These are phyloP conservation scores for Candida gigantensis DNA, from an alignment of 1,139 yeast species.

Conservation along the genomic window DNA sequence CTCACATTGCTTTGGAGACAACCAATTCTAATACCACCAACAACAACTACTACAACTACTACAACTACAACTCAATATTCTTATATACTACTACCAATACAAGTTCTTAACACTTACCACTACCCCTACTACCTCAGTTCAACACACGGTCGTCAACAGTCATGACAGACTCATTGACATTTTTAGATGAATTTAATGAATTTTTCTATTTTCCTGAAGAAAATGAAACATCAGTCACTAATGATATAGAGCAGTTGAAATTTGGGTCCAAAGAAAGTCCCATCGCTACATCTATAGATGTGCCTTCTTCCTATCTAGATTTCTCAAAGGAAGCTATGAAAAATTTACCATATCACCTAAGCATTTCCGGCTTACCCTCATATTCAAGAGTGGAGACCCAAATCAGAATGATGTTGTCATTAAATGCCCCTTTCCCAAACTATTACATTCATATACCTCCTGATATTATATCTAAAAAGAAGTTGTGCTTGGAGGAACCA, in stretches of 20 bases:
- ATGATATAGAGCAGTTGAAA: conserved; percentile 23
- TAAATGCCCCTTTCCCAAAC: conserved; percentile 30
- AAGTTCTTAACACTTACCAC: too few species aligned
- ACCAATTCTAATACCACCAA: too few species aligned
- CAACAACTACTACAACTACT: too few species aligned
- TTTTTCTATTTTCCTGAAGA: conserved; percentile 1
- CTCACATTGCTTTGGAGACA: too few species aligned
- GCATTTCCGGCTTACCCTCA: conserved; percentile 64
- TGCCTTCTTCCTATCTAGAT: conserved; percentile 38
- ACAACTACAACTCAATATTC: too few species aligned
- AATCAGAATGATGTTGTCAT: conserved; percentile 68
- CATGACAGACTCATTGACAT: conserved; percentile 1
- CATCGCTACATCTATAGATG: conserved; percentile 34
- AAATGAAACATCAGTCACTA: not conserved
- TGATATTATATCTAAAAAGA: conserved; percentile 84
- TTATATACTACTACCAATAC: too few species aligned
- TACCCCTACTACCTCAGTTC: too few species aligned
- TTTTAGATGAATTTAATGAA: conserved; percentile 1
- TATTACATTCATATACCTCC: conserved; percentile 61
- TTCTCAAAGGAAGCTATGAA: conserved; percentile 38
- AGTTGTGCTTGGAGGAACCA: conserved; percentile 62
- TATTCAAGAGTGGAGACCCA: conserved; percentile 94
- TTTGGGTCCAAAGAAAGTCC: conserved; percentile 53
- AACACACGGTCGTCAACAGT: too few species aligned
- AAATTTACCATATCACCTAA: conserved; percentile 58